phyloP scores from a whole-genome alignment of 345 rosid genomes.

The Turritis glabra region DNA sequence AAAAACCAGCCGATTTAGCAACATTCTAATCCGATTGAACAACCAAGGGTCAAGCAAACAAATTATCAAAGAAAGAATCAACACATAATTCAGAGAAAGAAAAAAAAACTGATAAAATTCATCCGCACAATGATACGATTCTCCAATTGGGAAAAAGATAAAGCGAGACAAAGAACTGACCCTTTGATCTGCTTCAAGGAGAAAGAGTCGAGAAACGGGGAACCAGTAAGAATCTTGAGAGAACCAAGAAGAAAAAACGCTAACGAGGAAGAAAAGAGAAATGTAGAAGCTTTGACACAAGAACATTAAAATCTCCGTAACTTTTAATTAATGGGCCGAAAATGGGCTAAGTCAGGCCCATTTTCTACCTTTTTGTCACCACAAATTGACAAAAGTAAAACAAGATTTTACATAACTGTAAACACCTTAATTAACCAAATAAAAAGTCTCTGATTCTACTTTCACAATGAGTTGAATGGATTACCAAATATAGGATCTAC shows the following conservation, averaged over 20 bases:
- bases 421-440: not conserved
- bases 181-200: not conserved
- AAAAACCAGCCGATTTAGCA: not conserved
- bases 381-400: not conserved
- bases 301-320: too few relatives aligned
- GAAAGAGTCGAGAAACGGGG: not conserved
- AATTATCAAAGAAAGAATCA: not conserved
- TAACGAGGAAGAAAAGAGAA: not conserved
- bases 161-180: not conserved
- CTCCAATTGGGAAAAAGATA: not conserved
- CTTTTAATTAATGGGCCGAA: conserved; percentile 1
- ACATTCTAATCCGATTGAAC: not conserved
- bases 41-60: not conserved
- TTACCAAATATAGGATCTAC: conserved; percentile 14
- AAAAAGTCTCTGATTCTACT: conserved; percentile 3
- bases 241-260: not conserved
- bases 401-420: not conserved
- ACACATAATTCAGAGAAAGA: not conserved
- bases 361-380: not conserved
- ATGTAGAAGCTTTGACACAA: not conserved
- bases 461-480: conserved; percentile 13
- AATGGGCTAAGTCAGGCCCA: conserved; percentile 1
- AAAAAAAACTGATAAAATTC: not conserved
- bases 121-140: not conserved
- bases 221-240: conserved; percentile 8